These are phyloP conservation scores for Capsicum pubescens DNA, from an alignment of 257 asterid genomes.

Conservation along the genomic window DNA sequence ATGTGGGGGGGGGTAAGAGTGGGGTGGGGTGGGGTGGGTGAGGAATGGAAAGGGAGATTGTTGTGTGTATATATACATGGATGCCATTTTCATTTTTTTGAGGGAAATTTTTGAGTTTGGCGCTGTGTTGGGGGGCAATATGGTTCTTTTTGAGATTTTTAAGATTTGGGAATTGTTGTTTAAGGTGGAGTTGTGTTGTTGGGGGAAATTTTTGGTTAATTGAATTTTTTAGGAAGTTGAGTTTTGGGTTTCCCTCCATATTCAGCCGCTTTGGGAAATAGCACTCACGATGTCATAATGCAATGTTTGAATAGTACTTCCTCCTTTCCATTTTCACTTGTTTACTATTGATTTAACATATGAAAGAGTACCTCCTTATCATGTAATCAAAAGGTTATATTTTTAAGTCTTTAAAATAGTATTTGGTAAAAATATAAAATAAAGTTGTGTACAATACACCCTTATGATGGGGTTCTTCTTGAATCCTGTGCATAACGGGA, in stretches of 20 bases:
- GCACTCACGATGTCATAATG: no score
- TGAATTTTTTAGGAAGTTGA: background rate
- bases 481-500: no score
- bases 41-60: background rate
- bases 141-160: background rate
- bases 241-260: conserved; percentile 4
- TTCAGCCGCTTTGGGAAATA: no score
- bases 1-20: background rate
- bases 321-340: no score
- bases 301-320: no score
- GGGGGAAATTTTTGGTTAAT: background rate
- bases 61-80: background rate
- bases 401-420: no score
- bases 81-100: background rate
- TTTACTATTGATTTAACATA: no score
- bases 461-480: no score
- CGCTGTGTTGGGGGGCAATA: background rate
- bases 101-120: background rate
- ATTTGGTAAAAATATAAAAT: no score
- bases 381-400: no score
- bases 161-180: background rate
- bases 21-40: background rate
- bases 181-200: background rate
- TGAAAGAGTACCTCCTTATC: no score
- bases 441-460: no score